Conservation (phyloP, 208 protist species). For the Trypanosoma theileri region DNA sequence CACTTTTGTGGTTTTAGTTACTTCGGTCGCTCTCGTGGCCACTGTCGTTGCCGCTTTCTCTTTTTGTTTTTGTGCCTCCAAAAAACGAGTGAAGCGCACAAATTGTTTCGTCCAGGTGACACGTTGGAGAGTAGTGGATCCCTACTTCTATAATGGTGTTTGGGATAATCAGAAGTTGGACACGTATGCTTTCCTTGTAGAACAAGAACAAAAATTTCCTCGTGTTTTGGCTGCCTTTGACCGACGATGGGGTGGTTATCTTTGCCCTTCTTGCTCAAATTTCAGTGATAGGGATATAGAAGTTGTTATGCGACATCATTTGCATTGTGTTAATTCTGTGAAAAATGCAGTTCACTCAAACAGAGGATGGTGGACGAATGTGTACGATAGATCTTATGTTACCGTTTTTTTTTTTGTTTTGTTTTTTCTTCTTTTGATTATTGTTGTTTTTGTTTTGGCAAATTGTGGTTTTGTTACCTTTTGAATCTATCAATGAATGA, state of each 20-base stretch:
- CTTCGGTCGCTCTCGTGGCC: neutral
- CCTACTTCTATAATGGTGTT: conserved; percentile 31
- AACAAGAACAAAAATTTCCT: conserved; percentile 22
- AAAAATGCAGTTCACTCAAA: neutral
- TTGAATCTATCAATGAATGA: neutral
- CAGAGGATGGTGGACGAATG: conserved; percentile 27
- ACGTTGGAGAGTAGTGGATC: conserved; percentile 13
- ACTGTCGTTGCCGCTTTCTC: neutral
- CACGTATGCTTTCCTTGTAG: conserved; percentile 27
- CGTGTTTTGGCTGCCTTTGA: conserved; percentile 19
- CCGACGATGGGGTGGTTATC: conserved; percentile 4
- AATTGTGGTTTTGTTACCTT: neutral
- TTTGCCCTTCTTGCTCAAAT: conserved; percentile 21
- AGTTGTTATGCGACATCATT: conserved; percentile 17
- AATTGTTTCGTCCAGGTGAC: neutral
- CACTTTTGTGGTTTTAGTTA: neutral
- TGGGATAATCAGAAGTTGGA: conserved; percentile 33
- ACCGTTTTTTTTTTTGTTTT: conserved; percentile 1
- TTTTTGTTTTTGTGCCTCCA: neutral
- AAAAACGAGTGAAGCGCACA: neutral
- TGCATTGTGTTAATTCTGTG: conserved; percentile 25
- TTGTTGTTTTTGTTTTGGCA: conserved; percentile 3
- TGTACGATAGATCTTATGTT: conserved; percentile 2
- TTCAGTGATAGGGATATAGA: conserved; percentile 28
- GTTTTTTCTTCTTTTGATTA: neutral